Conservation (phyloP, 2,329 filamentous ascomycete species). For the Calonectria henricotiae region DNA sequence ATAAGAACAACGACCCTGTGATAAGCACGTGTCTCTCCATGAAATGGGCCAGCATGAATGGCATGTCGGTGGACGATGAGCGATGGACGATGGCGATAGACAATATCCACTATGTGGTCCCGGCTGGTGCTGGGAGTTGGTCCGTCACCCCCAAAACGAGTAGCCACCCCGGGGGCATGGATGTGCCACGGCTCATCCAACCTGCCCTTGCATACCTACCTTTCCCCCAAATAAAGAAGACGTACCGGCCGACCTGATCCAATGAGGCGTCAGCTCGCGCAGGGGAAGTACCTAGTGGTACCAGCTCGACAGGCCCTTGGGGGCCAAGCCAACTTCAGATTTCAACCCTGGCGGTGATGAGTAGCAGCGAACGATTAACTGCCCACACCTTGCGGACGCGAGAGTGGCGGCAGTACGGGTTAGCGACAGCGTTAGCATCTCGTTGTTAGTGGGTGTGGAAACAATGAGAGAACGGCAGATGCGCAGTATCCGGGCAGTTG, state of each 20-base stretch:
- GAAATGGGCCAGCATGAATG: slow-evolving; percentile 35
- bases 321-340: slow-evolving; percentile 33
- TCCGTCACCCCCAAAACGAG: slow-evolving; percentile 28
- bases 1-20: slow-evolving; percentile 22
- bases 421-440: slow-evolving; percentile 22
- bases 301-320: slow-evolving; percentile 22
- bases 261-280: slow-evolving; percentile 30
- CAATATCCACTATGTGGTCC: slow-evolving; percentile 33
- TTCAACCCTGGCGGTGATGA: slow-evolving; percentile 14
- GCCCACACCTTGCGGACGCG: neutral
- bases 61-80: slow-evolving; percentile 37
- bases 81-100: slow-evolving; percentile 36
- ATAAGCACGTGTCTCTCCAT: slow-evolving; percentile 35
- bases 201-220: slow-evolving; percentile 39
- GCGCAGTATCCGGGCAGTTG: slow-evolving; percentile 14
- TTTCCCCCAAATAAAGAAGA: slow-evolving; percentile 31
- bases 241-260: slow-evolving; percentile 18
- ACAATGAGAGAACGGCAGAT: slow-evolving; percentile 10
- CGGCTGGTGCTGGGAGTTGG: slow-evolving; percentile 24
- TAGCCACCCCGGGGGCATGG: slow-evolving; percentile 31
- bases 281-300: slow-evolving; percentile 30
- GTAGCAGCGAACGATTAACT: slow-evolving; percentile 17
- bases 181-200: slow-evolving; percentile 20
- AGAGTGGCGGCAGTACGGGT: slow-evolving; percentile 21
- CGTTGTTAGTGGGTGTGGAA: neutral